Base-by-base conservation (phyloP, 305 asterid genomes). In the Solanum aculeatissimum region DNA sequence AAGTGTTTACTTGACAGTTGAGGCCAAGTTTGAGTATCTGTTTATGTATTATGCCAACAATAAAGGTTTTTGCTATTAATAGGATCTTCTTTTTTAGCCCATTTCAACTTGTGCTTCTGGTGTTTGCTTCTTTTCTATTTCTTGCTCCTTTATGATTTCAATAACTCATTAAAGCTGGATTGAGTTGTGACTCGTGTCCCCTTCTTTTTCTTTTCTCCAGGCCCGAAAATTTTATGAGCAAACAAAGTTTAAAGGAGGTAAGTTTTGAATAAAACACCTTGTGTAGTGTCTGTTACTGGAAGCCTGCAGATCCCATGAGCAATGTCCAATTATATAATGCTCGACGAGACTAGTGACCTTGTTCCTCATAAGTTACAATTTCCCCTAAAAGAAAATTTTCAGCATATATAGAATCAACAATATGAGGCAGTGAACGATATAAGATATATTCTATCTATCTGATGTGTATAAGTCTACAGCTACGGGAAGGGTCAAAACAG, bases 221-320 rank as follows among this genome's bases (percentile, higher is more conserved):
- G 99, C 98, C 70, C 93, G 85, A 89, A 78, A 90, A 69, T 96
- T 96, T 90, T 90, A 84, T 4, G 95, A 93, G 92, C 98, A 96
- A 89, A 92, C 97, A 82, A 95, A 94, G 79, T 96, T 94, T 87
- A 90, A 88, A 89, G 99, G 99, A 87, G 97, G 99, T 95, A 88
- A 87, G 95, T 85, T 86, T 75, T 3, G 10, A 51, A 27, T 75
- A 15, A 49, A 47, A 47, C 23, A 49, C 21, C 81, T 27, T 75
- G 62, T 75, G 81, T 27, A 63, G n/a, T 66, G 47, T 35, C 25
- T 71, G 85, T 74, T 74, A 29, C 27, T 25, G 43, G 49, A 84
- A 42, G 85, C 25, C 13, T 60, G 1, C 16, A 71, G 10, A 14
- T 72, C 13, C 42, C 81, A 74, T 47, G 60, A 74, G 81, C 27